These are phyloP conservation scores for Cyclocybe cylindracea DNA, from an alignment of 768 basidiomycete species.

Conservation along the genomic window DNA sequence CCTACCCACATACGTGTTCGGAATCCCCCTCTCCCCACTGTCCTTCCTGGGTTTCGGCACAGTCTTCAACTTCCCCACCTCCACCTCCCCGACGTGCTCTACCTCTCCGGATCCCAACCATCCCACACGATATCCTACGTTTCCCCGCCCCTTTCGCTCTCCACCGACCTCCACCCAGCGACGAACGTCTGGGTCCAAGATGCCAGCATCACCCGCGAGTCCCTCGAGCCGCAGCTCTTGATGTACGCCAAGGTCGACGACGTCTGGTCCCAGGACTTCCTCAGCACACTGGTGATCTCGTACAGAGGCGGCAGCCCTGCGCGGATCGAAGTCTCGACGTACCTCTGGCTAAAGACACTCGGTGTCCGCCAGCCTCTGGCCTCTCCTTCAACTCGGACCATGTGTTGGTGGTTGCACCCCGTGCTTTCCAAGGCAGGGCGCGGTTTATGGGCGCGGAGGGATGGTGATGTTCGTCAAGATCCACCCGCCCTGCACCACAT, in stretches of 20 bases:
- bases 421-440: too few relatives aligned
- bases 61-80: slow-evolving; percentile 12
- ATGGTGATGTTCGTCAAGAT: too few relatives aligned
- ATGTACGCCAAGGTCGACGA: slow-evolving; percentile 29
- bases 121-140: slow-evolving; percentile 9
- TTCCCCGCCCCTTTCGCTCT: slow-evolving; percentile 5
- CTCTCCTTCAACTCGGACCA: too few relatives aligned
- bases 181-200: slow-evolving; percentile 27
- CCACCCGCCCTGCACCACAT: too few relatives aligned
- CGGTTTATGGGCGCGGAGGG: too few relatives aligned
- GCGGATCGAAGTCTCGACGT: slow-evolving; percentile 24
- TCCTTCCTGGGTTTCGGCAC: neutral
- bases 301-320: slow-evolving; percentile 24
- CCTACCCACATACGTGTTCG: too few relatives aligned
- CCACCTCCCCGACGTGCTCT: slow-evolving; percentile 16
- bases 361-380: slow-evolving; percentile 20
- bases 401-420: too few relatives aligned
- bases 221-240: slow-evolving; percentile 25
- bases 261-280: slow-evolving; percentile 31
- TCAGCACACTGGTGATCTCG: slow-evolving; percentile 28
- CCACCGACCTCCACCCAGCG: slow-evolving; percentile 14
- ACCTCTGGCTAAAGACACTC: slow-evolving; percentile 24
- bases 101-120: slow-evolving; percentile 19
- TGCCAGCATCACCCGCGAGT: slow-evolving; percentile 25
- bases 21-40: too few relatives aligned